phyloP scores from a whole-genome alignment of 805 yeast species.

The Danielozyma ontarioensis region DNA sequence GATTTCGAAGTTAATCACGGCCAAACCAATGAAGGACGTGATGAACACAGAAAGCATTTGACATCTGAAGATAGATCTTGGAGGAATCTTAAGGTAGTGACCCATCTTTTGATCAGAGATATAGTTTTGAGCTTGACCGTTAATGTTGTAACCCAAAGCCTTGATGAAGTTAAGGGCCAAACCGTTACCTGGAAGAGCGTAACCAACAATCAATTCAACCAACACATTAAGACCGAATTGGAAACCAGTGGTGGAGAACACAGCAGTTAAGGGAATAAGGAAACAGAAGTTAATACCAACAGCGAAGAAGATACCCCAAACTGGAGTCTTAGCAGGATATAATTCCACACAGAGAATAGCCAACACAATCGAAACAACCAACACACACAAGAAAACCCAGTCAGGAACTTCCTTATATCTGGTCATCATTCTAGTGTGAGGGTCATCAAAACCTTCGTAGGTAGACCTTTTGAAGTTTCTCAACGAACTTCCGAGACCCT shows the following conservation, averaged over 20 bases:
- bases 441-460: conserved; percentile 28
- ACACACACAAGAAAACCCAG: conserved; percentile 20
- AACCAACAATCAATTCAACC: conserved; percentile 33
- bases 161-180: conserved; percentile 44
- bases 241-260: conserved; percentile 27
- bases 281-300: conserved; percentile 27
- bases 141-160: conserved; percentile 53
- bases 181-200: conserved; percentile 33
- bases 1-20: conserved; percentile 24
- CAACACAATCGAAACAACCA: conserved; percentile 24
- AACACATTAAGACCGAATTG: conserved; percentile 30
- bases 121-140: conserved; percentile 52
- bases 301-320: conserved; percentile 33
- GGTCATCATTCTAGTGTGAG: conserved; percentile 28
- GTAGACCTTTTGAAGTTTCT: conserved; percentile 17
- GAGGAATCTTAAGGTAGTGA: conserved; percentile 62
- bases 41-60: conserved; percentile 23
- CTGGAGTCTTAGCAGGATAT: conserved; percentile 31
- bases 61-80: conserved; percentile 49
- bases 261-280: conserved; percentile 25
- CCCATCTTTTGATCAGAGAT: conserved; percentile 56
- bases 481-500: conserved; percentile 9
- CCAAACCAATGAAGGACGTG: conserved; percentile 20
- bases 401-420: conserved; percentile 32
- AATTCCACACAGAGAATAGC: conserved; percentile 25